Conservation (phyloP, 1,284 basidiomycete genomes). For the Trichosporon ovoides region DNA sequence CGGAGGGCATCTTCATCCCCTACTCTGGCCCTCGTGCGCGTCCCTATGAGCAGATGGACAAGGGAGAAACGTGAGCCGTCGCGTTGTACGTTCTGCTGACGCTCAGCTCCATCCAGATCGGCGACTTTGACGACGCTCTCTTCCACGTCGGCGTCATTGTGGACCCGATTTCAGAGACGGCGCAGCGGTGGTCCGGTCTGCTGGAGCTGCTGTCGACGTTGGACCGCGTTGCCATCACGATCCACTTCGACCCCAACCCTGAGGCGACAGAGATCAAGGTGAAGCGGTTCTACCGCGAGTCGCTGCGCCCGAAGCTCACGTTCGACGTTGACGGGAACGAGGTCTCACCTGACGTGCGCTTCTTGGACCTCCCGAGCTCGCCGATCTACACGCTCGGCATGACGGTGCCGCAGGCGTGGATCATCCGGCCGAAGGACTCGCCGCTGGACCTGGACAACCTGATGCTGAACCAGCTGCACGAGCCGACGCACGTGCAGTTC, state of each 20-base stretch:
- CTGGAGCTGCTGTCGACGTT: slow-evolving; percentile 54
- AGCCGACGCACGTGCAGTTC: slow-evolving; percentile 69
- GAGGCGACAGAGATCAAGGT: slow-evolving; percentile 68
- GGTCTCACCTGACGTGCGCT: slow-evolving; percentile 48
- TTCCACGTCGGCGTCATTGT: slow-evolving; percentile 70
- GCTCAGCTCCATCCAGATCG: slow-evolving; percentile 62
- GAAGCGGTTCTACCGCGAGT: slow-evolving; percentile 89
- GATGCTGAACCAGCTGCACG: slow-evolving; percentile 61
- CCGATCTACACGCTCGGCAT: slow-evolving; percentile 86
- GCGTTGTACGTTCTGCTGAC: no score
- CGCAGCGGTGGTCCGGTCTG: slow-evolving; percentile 77
- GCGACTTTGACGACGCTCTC: slow-evolving; percentile 62
- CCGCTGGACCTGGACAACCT: slow-evolving; percentile 95
- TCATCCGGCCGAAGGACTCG: slow-evolving; percentile 81
- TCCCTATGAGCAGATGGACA: slow-evolving; percentile 59
- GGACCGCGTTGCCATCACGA: slow-evolving; percentile 58
- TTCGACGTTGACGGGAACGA: slow-evolving; percentile 62
- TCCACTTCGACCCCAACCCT: slow-evolving; percentile 68
- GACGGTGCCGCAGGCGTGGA: slow-evolving; percentile 85
- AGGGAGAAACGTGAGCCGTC: slow-evolving; percentile 59
- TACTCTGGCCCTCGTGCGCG: slow-evolving; percentile 52
- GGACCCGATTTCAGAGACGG: slow-evolving; percentile 77
- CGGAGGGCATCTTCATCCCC: slow-evolving; percentile 65
- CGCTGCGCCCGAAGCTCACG: slow-evolving; percentile 56
- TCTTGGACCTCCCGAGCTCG: slow-evolving; percentile 53